These are phyloP conservation scores for Lipomyces oligophaga DNA, from an alignment of 805 yeast genomes.

Conservation along the genomic window DNA sequence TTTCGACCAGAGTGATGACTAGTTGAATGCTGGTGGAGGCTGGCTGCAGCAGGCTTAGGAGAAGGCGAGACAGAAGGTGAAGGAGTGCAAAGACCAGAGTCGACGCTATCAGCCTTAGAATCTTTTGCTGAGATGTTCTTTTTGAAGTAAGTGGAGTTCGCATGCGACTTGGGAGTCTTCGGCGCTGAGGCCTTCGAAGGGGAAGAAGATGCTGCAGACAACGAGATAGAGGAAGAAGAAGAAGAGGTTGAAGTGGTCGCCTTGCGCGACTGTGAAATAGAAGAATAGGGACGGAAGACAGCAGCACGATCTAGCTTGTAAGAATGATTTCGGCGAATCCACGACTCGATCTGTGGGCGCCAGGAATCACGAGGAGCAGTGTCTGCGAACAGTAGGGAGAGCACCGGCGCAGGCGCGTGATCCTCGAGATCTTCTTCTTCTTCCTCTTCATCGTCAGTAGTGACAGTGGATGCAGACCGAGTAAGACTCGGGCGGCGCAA, in stretches of 20 bases:
- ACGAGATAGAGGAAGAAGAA: neutral
- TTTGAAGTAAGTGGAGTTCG: neutral
- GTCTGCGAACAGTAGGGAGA: conserved; percentile 37
- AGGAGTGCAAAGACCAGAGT: conserved; percentile 15
- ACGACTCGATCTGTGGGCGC: conserved; percentile 40
- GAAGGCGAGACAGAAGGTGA: conserved; percentile 17
- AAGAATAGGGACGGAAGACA: conserved; percentile 12
- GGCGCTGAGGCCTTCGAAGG: neutral
- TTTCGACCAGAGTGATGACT: conserved; percentile 40
- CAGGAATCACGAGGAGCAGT: conserved; percentile 40
- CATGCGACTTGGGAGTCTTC: neutral
- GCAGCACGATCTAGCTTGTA: conserved; percentile 27
- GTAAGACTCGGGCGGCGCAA: conserved; percentile 7
- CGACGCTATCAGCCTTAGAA: neutral
- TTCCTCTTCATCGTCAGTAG: conserved; percentile 2
- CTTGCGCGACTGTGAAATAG: conserved; percentile 2
- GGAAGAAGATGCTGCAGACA: neutral
- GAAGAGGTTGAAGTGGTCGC: neutral
- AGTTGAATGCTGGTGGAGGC: neutral
- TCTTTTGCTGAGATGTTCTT: no score
- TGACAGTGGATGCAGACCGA: neutral
- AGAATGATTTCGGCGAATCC: conserved; percentile 38
- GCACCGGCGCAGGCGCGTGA: conserved; percentile 19
- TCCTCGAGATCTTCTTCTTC: no score
- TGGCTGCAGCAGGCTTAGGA: conserved; percentile 14